These are phyloP conservation scores for Carex scoparia DNA, from an alignment of 176 grass and related monocot species.

Conservation along the genomic window DNA sequence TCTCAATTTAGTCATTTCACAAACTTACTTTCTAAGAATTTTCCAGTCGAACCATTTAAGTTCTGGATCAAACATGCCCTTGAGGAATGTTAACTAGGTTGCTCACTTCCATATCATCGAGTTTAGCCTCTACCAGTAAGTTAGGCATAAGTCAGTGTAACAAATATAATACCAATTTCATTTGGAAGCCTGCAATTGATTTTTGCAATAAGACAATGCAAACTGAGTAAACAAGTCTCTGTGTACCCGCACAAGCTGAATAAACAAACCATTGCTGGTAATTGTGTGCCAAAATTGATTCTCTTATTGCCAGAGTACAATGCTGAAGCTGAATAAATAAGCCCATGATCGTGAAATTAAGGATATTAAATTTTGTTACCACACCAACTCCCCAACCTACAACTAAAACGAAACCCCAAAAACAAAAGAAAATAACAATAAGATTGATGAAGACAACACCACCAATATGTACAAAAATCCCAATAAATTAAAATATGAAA, in stretches of 20 bases:
- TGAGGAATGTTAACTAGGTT: background rate
- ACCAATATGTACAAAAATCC: background rate
- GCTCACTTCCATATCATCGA: background rate
- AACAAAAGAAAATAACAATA: background rate
- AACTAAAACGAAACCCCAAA: background rate
- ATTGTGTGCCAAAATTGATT: background rate
- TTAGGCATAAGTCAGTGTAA: background rate
- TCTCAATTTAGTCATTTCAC: background rate
- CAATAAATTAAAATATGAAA: background rate
- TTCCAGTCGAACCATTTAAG: background rate
- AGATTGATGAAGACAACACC: background rate
- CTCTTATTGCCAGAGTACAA: background rate
- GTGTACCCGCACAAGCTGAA: background rate
- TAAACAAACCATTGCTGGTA: background rate
- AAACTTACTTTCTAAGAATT: background rate
- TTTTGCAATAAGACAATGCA: background rate
- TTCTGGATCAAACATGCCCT: background rate
- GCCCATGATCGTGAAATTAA: background rate
- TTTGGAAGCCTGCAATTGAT: background rate
- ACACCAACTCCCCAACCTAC: background rate
- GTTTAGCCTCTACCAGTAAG: background rate
- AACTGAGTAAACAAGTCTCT: background rate
- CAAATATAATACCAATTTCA: background rate
- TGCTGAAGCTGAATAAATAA: constrained; percentile 3
- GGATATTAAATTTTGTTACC: background rate